phyloP scores from a whole-genome alignment of 2,329 filamentous ascomycete species.

The Hypoxylon sp. region DNA sequence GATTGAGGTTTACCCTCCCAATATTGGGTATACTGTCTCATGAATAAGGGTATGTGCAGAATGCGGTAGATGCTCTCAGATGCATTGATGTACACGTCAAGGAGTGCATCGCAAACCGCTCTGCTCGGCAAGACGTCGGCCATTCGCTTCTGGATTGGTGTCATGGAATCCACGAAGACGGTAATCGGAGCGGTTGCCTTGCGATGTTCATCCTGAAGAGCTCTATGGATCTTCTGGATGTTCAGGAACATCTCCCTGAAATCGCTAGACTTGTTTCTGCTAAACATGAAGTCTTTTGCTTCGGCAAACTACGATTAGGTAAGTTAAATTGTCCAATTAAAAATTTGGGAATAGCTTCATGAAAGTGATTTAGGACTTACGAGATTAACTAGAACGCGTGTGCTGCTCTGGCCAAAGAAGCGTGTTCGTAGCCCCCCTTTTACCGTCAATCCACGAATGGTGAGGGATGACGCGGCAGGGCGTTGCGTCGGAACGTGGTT shows the following conservation, averaged over 20 bases:
- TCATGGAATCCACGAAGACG: constrained; percentile 67
- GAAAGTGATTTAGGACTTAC: constrained; percentile 47
- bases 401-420: constrained; percentile 62
- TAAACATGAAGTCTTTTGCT: constrained; percentile 60
- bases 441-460: constrained; percentile 59
- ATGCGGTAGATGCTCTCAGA: constrained; percentile 64
- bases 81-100: constrained; percentile 59
- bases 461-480: constrained; percentile 52
- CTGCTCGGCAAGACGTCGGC: constrained; percentile 62
- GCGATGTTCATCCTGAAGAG: constrained; percentile 57
- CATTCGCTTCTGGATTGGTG: constrained; percentile 66
- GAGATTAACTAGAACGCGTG: constrained; percentile 62
- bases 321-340: constrained; percentile 4
- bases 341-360: background rate
- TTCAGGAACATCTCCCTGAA: constrained; percentile 55
- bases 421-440: constrained; percentile 59
- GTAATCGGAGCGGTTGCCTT: constrained; percentile 60
- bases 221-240: constrained; percentile 58
- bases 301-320: constrained; percentile 57
- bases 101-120: constrained; percentile 59
- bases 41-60: constrained; percentile 61
- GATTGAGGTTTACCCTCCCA: constrained; percentile 59
- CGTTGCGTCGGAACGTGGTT: constrained; percentile 36
- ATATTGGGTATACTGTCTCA: constrained; percentile 59
- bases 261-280: constrained; percentile 51